Base-by-base conservation (phyloP, 345 rosid genomes). In the Citrus unshiu region DNA sequence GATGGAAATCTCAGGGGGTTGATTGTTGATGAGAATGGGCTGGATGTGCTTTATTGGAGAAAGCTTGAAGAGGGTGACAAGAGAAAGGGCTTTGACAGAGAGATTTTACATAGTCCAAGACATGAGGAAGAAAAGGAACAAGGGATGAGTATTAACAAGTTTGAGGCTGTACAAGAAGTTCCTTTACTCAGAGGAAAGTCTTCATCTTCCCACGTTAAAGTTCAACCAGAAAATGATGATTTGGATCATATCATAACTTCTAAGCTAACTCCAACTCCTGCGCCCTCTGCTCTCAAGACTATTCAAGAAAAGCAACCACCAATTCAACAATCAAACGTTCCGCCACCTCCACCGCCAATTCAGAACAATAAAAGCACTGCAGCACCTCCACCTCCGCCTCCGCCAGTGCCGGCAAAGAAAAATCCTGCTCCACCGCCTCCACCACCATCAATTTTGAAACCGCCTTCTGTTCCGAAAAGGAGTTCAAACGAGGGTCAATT, bases 31-130 rank as follows among this genome's bases (percentile, higher is more conserved):
- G 98, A 92, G 78, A 75, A 92, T 29, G 98, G 98, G 1, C 81
- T 90, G 66, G 98, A 93, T 80, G 94, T 93, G 71, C 80, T 91
- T 73, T 95, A 92, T 49, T 93, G 98, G 98, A 90, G 85, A 73
- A 84, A 83, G 73, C 86, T 88, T 35, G 83, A 89, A 70, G 85
- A 43, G 9, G 85, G 84, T 27, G 82, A 75, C n/a, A 84, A 63
- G 76, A 82, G 51, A 65, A 60, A 32, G 30, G 77, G 83, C 62
- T 84, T 79, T 22, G 73, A 65, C 30, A 87, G 81, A 76, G 76
- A 82, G 70, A 68, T 46, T 51, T 16, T 76, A 35, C 34, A 60
- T 66, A 56, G 74, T 64, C 80, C 86, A 57, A 83, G 64, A 22
- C 83, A 71, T 21, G 85, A 78, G 18, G 80, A 72, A 61, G 73